Evolutionary conservation across 176 grass and related monocot species (phyloP).

Genomic region (Raddia guianensis): DNA sequence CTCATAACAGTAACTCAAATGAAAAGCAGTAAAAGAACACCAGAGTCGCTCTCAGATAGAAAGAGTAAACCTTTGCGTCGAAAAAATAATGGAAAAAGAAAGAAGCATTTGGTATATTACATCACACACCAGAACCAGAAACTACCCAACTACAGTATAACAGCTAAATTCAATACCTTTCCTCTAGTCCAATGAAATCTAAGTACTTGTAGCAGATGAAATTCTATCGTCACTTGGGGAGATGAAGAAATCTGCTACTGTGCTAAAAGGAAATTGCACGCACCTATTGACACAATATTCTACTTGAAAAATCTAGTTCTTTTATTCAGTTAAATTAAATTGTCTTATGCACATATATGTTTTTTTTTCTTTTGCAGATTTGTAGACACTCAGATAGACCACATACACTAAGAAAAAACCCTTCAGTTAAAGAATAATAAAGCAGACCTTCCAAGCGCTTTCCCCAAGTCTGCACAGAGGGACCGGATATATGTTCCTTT

Average conservation of each 20-base stretch:
- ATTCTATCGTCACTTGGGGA: not conserved
- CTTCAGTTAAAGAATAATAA: conserved; percentile 10
- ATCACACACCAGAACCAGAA: not conserved
- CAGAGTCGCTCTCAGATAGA: not conserved
- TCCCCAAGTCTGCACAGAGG: conserved; percentile 95
- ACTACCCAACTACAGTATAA: conserved; percentile 8
- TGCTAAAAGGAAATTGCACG: not conserved
- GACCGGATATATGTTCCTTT: conserved; percentile 97
- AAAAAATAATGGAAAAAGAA: not conserved
- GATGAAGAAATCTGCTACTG: not conserved
- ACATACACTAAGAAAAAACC: conserved; percentile 18
- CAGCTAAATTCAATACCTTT: not conserved
- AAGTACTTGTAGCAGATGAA: conserved; percentile 15
- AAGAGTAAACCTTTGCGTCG: not conserved
- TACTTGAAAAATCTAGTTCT: not conserved
- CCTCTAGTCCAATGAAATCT: not conserved
- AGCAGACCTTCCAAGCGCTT: conserved; percentile 81
- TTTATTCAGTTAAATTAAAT: conserved; percentile 21
- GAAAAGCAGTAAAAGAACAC: not conserved
- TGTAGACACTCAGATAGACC: not conserved
- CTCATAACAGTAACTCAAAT: conserved; percentile 25
- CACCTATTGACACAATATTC: not conserved
- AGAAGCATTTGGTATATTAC: not conserved
- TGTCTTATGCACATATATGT: not conserved
- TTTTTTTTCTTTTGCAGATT: not conserved